Conservation (phyloP, 1,139 yeast species). For the Hemisphaericaspora subhashii region DNA sequence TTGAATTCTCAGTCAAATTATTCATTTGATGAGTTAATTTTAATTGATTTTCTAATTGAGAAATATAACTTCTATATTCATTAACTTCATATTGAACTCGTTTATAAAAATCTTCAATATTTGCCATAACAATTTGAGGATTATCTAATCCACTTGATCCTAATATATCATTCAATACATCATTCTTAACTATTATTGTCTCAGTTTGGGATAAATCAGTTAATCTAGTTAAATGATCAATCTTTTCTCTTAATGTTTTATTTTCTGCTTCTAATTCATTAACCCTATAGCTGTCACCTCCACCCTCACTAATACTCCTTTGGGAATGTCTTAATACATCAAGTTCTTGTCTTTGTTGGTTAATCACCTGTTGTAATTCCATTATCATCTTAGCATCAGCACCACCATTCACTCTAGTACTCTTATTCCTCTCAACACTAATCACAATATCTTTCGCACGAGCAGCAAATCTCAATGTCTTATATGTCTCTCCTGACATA, state of each 20-base stretch:
- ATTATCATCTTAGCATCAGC: conserved; percentile 50
- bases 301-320: conserved; percentile 1
- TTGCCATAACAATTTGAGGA: conserved; percentile 42
- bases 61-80: conserved; percentile 63
- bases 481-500: conserved; percentile 69
- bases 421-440: conserved; percentile 59
- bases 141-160: conserved; percentile 33
- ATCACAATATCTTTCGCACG: conserved; percentile 85
- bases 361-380: conserved; percentile 47
- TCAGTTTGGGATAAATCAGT: conserved; percentile 60
- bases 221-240: conserved; percentile 67
- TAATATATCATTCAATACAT: conserved; percentile 51
- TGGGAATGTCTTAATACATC: conserved; percentile 21
- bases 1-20: neutral
- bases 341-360: conserved; percentile 44
- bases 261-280: conserved; percentile 60
- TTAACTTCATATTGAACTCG: conserved; percentile 51
- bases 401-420: conserved; percentile 25
- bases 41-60: conserved; percentile 61
- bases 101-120: conserved; percentile 48
- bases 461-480: conserved; percentile 88
- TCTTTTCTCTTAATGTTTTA: conserved; percentile 57
- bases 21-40: conserved; percentile 19
- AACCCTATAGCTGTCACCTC: conserved; percentile 18
- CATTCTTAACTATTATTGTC: conserved; percentile 53